phyloP scores from a whole-genome alignment of 345 rosid species.

The Salix caprea region DNA sequence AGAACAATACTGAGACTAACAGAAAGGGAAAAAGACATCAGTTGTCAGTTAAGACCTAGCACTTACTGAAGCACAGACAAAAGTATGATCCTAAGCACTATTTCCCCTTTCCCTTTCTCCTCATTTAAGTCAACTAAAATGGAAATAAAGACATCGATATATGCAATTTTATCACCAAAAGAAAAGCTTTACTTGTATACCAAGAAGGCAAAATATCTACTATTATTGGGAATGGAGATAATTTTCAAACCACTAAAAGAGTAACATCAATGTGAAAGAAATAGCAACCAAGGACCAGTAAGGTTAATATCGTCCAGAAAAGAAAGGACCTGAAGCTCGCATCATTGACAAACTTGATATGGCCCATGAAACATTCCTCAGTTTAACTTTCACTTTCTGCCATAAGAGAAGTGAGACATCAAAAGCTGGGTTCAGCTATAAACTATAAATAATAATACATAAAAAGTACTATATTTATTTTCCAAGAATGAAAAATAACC shows the following conservation, averaged over 20 bases:
- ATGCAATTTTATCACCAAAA: not conserved
- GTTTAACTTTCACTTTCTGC: conserved; percentile 63
- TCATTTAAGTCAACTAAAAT: not conserved
- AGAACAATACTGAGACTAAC: not conserved
- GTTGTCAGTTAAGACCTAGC: not conserved
- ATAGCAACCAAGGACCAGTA: not conserved
- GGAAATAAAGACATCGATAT: not conserved
- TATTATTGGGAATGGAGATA: not conserved
- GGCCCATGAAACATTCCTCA: conserved; percentile 91
- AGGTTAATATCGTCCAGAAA: not conserved
- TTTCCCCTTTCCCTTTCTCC: not conserved
- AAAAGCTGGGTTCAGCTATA: not conserved
- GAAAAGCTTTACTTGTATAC: not conserved
- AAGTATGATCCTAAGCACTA: not conserved
- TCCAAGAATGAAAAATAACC: conserved; percentile 36
- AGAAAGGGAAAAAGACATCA: not conserved
- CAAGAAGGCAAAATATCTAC: not conserved
- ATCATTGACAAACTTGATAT: conserved; percentile 65
- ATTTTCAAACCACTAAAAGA: not conserved
- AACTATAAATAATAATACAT: not conserved
- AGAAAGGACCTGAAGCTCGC: conserved; percentile 59
- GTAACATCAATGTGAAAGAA: not conserved
- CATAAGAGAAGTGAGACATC: not conserved
- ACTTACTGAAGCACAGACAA: not conserved
- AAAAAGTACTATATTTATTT: not conserved